A percentile compares a stretch with the other conserved stretches of the same genome.
Evolutionary conservation across 306 rosid genomes (phyloP).

Genomic region (Vigna hirtella): DNA sequence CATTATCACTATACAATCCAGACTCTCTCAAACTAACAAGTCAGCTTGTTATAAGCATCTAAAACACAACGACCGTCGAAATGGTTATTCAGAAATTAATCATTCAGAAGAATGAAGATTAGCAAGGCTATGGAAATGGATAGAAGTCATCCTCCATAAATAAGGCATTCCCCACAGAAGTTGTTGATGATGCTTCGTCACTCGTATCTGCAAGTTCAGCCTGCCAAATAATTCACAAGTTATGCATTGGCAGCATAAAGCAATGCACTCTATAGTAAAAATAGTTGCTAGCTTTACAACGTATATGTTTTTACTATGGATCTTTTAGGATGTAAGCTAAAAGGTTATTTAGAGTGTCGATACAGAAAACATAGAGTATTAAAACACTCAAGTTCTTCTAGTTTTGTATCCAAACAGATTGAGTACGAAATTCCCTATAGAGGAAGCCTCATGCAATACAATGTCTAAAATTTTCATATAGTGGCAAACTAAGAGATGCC

Average conservation of each 20-base stretch:
- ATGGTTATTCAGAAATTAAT: slow-evolving; percentile 27
- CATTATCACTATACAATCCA: slow-evolving; percentile 39
- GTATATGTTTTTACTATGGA: not conserved
- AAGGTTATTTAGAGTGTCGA: no score
- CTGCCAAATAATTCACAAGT: slow-evolving; percentile 55
- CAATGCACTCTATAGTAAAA: slow-evolving; percentile 11
- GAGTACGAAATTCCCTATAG: not conserved
- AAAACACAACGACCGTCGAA: slow-evolving; percentile 26
- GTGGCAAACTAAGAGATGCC: slow-evolving; percentile 19
- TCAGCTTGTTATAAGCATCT: slow-evolving; percentile 42
- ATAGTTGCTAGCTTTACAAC: no score
- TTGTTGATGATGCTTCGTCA: slow-evolving; percentile 49
- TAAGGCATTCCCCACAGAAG: slow-evolving; percentile 45
- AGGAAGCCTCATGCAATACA: slow-evolving; percentile 16
- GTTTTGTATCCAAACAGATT: not conserved
- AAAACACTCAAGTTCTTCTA: no score
- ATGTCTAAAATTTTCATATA: slow-evolving; percentile 10
- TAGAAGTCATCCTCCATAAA: slow-evolving; percentile 58
- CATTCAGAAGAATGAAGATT: slow-evolving; percentile 34
- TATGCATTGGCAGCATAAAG: slow-evolving; percentile 17
- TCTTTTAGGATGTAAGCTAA: not conserved
- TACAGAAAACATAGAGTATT: no score
- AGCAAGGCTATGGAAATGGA: slow-evolving; percentile 47
- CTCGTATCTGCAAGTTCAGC: slow-evolving; percentile 67
- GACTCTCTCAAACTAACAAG: slow-evolving; percentile 20